These are phyloP conservation scores for Zasmidium citrigriseum DNA, from an alignment of 2,329 filamentous ascomycete species.

Conservation along the genomic window DNA sequence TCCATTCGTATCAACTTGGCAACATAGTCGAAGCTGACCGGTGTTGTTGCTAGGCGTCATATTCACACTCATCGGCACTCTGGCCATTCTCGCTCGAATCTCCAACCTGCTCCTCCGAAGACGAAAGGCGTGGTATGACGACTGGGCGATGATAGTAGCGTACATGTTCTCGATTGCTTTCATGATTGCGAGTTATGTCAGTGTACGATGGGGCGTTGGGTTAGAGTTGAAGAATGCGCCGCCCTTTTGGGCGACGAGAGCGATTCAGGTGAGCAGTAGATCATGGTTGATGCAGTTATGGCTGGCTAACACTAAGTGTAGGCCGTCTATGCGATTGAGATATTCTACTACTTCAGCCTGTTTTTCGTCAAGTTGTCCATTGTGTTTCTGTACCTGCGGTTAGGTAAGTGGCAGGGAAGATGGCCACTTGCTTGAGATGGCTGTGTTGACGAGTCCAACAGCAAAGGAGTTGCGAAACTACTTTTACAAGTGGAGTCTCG, in stretches of 20 bases:
- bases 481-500: constrained; percentile 28
- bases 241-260: constrained; percentile 18
- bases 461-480: constrained; percentile 26
- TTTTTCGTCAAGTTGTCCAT: constrained; percentile 44
- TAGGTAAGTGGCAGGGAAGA: constrained; percentile 28
- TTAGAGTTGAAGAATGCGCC: constrained; percentile 16
- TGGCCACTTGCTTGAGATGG: constrained; percentile 1
- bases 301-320: constrained; percentile 1
- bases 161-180: constrained; percentile 22
- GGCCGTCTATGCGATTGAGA: constrained; percentile 31
- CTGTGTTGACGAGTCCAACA: constrained; percentile 18
- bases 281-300: neutral
- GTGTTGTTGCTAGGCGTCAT: constrained; percentile 17
- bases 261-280: constrained; percentile 19
- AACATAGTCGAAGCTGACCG: neutral
- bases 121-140: constrained; percentile 23
- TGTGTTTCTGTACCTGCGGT: constrained; percentile 41
- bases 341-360: constrained; percentile 43
- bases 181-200: constrained; percentile 19
- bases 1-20: neutral
- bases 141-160: constrained; percentile 23
- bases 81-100: constrained; percentile 22
- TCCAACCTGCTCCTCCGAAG: constrained; percentile 18
- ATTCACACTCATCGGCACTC: constrained; percentile 17
- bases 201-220: constrained; percentile 27